Conservation (phyloP, 2,329 filamentous ascomycete genomes). For the Colletotrichum agaves region DNA sequence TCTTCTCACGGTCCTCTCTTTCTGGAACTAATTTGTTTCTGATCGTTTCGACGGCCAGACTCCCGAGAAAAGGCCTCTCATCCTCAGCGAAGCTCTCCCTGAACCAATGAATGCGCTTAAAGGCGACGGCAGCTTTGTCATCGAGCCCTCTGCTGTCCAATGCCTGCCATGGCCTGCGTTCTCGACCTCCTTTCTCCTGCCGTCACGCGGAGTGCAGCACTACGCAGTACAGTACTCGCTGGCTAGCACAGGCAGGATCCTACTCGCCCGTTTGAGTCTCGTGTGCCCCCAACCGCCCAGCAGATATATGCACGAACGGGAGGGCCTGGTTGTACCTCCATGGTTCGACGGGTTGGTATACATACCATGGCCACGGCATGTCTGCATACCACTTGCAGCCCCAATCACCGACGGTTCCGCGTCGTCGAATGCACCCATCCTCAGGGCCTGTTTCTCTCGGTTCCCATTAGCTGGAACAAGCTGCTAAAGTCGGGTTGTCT, state of each 20-base stretch:
- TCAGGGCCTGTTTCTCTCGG: slow-evolving; percentile 1
- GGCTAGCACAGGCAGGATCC: slow-evolving; percentile 3
- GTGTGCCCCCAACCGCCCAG: slow-evolving; percentile 27
- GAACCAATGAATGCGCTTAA: background rate
- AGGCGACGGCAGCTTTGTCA: slow-evolving; percentile 6
- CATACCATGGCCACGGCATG: slow-evolving; percentile 21
- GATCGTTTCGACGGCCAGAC: background rate
- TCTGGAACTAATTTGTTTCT: background rate
- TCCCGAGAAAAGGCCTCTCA: slow-evolving; percentile 2
- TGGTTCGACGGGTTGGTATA: slow-evolving; percentile 28
- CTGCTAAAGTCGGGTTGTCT: slow-evolving; percentile 10
- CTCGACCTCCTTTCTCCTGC: slow-evolving; percentile 5
- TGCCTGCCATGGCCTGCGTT: slow-evolving; percentile 7
- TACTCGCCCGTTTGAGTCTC: slow-evolving; percentile 12
- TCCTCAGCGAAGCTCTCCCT: background rate
- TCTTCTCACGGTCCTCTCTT: slow-evolving; percentile 7
- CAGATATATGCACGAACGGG: slow-evolving; percentile 25
- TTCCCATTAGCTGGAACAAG: background rate
- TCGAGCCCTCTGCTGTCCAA: background rate
- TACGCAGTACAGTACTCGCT: too few relatives aligned
- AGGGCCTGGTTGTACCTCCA: slow-evolving; percentile 18
- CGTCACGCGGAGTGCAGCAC: slow-evolving; percentile 1
- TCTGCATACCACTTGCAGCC: slow-evolving; percentile 27
- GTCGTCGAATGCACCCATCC: slow-evolving; percentile 18
- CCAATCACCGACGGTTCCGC: slow-evolving; percentile 27